These are phyloP conservation scores for Candida dajiaensis DNA, from an alignment of 805 yeast genomes.

Conservation along the genomic window DNA sequence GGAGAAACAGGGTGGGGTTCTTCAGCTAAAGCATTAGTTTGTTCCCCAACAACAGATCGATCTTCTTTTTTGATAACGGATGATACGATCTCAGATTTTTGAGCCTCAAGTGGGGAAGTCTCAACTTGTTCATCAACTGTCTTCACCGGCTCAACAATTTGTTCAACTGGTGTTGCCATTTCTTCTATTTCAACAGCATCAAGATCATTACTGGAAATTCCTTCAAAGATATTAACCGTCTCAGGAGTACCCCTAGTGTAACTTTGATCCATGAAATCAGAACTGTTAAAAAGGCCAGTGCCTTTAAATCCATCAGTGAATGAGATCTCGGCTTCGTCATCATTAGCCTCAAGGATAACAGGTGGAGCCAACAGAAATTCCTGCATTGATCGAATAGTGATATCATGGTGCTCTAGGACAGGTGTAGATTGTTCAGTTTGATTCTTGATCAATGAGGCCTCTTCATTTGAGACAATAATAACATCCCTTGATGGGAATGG, in stretches of 20 bases:
- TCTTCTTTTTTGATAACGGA: not conserved
- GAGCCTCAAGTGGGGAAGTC: too few species aligned
- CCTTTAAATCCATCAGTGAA: constrained; percentile 17
- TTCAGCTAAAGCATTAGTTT: not conserved
- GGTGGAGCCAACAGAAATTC: constrained; percentile 5
- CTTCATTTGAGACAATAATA: constrained; percentile 1
- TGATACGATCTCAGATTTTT: not conserved
- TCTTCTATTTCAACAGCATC: not conserved
- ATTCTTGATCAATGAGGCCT: constrained; percentile 8
- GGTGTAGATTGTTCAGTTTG: constrained; percentile 5
- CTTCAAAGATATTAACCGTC: not conserved
- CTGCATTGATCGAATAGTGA: not conserved
- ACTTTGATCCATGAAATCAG: constrained; percentile 11
- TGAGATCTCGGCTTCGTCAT: constrained; percentile 6
- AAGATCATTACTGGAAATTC: not conserved
- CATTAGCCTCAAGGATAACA: constrained; percentile 4
- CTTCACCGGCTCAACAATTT: not conserved
- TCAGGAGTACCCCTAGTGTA: constrained; percentile 4
- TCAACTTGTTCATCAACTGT: not conserved
- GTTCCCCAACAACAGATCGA: not conserved
- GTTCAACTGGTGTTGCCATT: not conserved
- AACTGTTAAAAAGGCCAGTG: constrained; percentile 12
- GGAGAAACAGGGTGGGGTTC: not conserved
- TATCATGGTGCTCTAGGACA: constrained; percentile 1
- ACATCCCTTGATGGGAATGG: not conserved